These are phyloP conservation scores for Entomortierella parvispora DNA, from an alignment of 192 early-diverging fungal species.

Conservation along the genomic window DNA sequence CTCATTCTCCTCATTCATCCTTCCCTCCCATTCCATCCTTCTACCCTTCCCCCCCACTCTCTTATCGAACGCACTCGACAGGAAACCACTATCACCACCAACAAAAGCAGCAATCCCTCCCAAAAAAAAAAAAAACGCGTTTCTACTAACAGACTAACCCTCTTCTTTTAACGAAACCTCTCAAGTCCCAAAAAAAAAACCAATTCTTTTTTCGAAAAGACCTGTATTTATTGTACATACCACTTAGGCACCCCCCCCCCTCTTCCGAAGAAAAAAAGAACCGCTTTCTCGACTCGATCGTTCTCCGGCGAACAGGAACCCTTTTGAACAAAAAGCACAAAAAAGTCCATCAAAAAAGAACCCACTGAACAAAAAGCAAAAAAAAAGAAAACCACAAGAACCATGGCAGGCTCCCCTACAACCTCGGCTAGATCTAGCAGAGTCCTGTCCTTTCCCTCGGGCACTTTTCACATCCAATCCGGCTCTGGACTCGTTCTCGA, in stretches of 20 bases:
- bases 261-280: conserved; percentile 7
- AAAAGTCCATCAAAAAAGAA: conserved; percentile 6
- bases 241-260: neutral
- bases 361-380: neutral
- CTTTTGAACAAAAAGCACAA: neutral
- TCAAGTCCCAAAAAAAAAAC: neutral
- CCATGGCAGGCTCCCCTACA: conserved; percentile 27
- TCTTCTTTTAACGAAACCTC: neutral
- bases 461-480: conserved; percentile 39
- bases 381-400: conserved; percentile 15
- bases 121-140: conserved; percentile 17
- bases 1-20: neutral
- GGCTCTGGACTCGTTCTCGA: conserved; percentile 46
- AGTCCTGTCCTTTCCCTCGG: conserved; percentile 42
- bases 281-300: neutral
- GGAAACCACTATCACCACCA: neutral
- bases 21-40: neutral
- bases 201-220: neutral
- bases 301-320: no score
- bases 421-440: conserved; percentile 29
- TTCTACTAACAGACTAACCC: conserved; percentile 19
- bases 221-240: conserved; percentile 20
- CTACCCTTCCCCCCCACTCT: neutral
- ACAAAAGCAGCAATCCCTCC: neutral
- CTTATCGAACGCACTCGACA: neutral